Conservation (phyloP, 805 yeast species). For the Candida saitoana region DNA sequence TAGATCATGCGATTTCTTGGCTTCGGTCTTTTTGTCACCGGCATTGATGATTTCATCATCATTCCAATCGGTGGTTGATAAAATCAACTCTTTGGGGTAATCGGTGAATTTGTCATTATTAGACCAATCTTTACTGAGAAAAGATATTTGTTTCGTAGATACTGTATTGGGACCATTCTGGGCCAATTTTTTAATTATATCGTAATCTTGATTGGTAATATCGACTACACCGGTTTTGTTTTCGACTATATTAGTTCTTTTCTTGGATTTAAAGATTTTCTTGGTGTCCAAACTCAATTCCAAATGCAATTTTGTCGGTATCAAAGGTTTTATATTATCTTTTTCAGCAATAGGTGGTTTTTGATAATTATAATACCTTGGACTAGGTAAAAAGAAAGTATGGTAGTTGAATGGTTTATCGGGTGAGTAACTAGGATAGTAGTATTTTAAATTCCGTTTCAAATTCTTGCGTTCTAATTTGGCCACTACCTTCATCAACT, state of each 20-base stretch:
- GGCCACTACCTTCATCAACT: constrained; percentile 24
- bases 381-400: constrained; percentile 58
- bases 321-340: constrained; percentile 36
- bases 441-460: constrained; percentile 35
- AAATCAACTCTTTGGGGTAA: constrained; percentile 51
- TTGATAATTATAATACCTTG: constrained; percentile 50
- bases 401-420: constrained; percentile 61
- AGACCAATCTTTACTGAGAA: constrained; percentile 29
- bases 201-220: constrained; percentile 30
- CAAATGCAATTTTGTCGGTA: constrained; percentile 56
- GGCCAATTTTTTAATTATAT: constrained; percentile 25
- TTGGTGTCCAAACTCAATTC: constrained; percentile 64
- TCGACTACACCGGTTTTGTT: constrained; percentile 10
- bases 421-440: constrained; percentile 61
- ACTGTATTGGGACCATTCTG: constrained; percentile 16
- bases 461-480: constrained; percentile 25
- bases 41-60: constrained; percentile 59
- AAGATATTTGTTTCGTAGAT: constrained; percentile 22
- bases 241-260: constrained; percentile 2
- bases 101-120: constrained; percentile 36
- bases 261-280: constrained; percentile 42
- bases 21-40: constrained; percentile 19
- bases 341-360: constrained; percentile 41
- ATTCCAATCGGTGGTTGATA: constrained; percentile 79
- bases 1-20: constrained; percentile 1